These are phyloP conservation scores for Phytophthora fragariae DNA, from an alignment of 352 stramenopile species.

Conservation along the genomic window DNA sequence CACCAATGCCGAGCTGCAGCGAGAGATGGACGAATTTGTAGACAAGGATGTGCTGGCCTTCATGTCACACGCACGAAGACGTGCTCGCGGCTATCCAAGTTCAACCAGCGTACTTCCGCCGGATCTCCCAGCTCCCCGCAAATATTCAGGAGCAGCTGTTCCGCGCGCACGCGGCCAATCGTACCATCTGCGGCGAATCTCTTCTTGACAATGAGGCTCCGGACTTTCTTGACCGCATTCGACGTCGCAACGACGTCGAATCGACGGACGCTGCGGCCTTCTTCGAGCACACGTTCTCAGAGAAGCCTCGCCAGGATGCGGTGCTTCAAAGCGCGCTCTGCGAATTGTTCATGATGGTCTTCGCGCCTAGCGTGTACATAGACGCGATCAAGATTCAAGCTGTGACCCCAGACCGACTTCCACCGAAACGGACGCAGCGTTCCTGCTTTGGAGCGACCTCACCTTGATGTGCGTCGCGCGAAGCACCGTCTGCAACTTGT, in stretches of 20 bases:
- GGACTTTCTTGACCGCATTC: background rate
- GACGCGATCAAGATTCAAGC: constrained; percentile 22
- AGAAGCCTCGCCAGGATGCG: background rate
- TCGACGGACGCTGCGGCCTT: background rate
- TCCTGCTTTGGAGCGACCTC: constrained; percentile 14
- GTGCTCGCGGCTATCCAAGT: constrained; percentile 1
- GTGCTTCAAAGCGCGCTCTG: background rate
- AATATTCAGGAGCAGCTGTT: background rate
- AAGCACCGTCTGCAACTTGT: no score
- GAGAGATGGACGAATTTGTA: background rate
- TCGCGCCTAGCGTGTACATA: constrained; percentile 11
- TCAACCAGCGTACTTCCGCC: constrained; percentile 5
- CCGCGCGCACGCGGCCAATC: background rate
- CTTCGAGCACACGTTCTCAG: background rate
- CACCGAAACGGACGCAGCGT: constrained; percentile 3
- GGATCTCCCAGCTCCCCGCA: background rate
- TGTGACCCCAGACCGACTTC: background rate
- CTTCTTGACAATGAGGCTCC: background rate
- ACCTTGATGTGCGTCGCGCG: constrained; percentile 2
- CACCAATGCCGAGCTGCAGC: background rate
- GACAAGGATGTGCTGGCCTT: background rate
- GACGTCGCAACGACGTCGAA: background rate
- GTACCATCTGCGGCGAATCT: background rate
- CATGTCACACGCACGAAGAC: constrained; percentile 6
- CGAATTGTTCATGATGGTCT: constrained; percentile 20